A percentile compares a stretch with the other conserved stretches of the same genome.
phyloP scores from a whole-genome alignment of 306 rosid species.

The Senna tora region DNA sequence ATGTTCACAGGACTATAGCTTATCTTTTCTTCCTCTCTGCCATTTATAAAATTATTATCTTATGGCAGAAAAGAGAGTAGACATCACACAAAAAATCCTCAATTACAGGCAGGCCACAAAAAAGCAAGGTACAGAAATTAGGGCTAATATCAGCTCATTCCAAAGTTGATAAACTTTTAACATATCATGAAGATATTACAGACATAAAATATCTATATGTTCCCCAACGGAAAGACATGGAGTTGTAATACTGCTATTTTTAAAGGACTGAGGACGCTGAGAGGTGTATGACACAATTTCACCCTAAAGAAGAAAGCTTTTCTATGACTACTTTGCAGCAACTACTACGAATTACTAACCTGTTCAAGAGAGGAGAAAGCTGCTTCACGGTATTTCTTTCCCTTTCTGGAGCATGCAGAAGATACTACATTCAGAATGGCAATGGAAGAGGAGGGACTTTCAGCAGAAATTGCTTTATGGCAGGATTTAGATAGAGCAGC shows the following conservation, averaged over 20 bases:
- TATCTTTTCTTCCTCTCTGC: no score
- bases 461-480: slow-evolving; percentile 65
- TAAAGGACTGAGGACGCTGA: slow-evolving; percentile 6
- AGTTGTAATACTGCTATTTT: slow-evolving; percentile 7
- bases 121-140: background rate
- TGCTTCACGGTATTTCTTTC: slow-evolving; percentile 82
- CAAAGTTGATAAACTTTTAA: slow-evolving; percentile 4
- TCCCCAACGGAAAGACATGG: slow-evolving; percentile 22
- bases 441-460: slow-evolving; percentile 60
- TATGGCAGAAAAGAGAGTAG: background rate
- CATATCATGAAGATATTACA: slow-evolving; percentile 10
- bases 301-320: slow-evolving; percentile 24
- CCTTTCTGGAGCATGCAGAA: slow-evolving; percentile 81
- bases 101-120: background rate
- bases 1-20: no score
- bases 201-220: background rate
- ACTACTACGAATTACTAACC: slow-evolving; percentile 47
- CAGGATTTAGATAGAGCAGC: slow-evolving; percentile 81
- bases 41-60: background rate
- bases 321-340: slow-evolving; percentile 24
- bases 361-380: slow-evolving; percentile 84
- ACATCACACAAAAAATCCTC: background rate
- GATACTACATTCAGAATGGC: slow-evolving; percentile 71
- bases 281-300: slow-evolving; percentile 24
- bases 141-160: background rate